phyloP scores from a whole-genome alignment of 768 basidiomycete genomes.

The Calvatia gigantea region DNA sequence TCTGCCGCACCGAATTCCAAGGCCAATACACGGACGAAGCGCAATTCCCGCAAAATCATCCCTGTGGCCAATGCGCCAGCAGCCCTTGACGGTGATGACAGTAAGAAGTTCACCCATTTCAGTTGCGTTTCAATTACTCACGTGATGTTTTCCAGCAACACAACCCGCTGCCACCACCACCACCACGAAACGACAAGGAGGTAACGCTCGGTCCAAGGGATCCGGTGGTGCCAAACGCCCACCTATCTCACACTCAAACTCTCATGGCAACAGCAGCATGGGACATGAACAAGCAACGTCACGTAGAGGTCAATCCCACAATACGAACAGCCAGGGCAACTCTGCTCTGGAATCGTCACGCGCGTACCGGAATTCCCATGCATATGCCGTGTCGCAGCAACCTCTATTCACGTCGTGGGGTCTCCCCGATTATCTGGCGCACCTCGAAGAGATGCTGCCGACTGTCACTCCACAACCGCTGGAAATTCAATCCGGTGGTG shows the following conservation, averaged over 20 bases:
- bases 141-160: slow-evolving; percentile 11
- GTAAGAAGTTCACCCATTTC: slow-evolving; percentile 33
- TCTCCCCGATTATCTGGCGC: slow-evolving; percentile 88
- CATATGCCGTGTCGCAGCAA: slow-evolving; percentile 75
- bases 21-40: slow-evolving; percentile 35
- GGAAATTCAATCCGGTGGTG: slow-evolving; percentile 53
- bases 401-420: slow-evolving; percentile 84
- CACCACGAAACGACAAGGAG: slow-evolving; percentile 33
- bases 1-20: slow-evolving; percentile 28
- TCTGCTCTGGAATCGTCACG: slow-evolving; percentile 48
- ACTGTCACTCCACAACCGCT: slow-evolving; percentile 70
- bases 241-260: slow-evolving; percentile 23
- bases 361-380: slow-evolving; percentile 77
- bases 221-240: slow-evolving; percentile 37
- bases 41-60: slow-evolving; percentile 39
- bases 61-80: slow-evolving; percentile 29
- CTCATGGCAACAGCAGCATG: slow-evolving; percentile 21
- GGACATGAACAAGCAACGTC: slow-evolving; percentile 43
- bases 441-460: slow-evolving; percentile 82
- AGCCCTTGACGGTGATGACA: slow-evolving; percentile 58
- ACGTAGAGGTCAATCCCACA: slow-evolving; percentile 44
- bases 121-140: slow-evolving; percentile 6
- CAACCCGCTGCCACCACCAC: slow-evolving; percentile 18
- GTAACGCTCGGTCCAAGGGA: slow-evolving; percentile 37
- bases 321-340: slow-evolving; percentile 34